These are phyloP conservation scores for Coniella vitis DNA, from an alignment of 2,329 filamentous ascomycete genomes.

Conservation along the genomic window DNA sequence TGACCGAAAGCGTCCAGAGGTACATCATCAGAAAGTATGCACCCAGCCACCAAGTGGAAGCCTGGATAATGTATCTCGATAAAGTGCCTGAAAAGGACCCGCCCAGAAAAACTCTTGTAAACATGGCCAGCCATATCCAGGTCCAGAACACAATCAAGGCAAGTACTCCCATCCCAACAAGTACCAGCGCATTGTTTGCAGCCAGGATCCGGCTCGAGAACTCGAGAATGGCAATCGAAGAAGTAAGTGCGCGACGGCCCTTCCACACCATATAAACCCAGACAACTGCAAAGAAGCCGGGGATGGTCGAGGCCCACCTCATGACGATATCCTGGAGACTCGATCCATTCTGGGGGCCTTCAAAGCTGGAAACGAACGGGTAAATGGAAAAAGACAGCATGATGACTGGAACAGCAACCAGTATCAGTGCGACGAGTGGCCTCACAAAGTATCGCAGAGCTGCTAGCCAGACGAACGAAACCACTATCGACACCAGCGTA, in stretches of 20 bases:
- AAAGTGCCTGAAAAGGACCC: conserved; percentile 66
- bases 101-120: conserved; percentile 89
- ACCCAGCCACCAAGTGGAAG: conserved; percentile 93
- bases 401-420: conserved; percentile 79
- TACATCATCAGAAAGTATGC: conserved; percentile 88
- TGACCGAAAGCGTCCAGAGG: conserved; percentile 85
- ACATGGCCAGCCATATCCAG: conserved; percentile 96
- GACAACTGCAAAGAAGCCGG: conserved; percentile 62
- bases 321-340: conserved; percentile 83
- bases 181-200: conserved; percentile 73
- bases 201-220: conserved; percentile 84
- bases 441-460: conserved; percentile 81
- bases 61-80: conserved; percentile 68
- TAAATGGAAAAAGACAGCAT: conserved; percentile 88
- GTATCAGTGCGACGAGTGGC: conserved; percentile 70
- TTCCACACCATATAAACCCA: conserved; percentile 83
- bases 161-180: conserved; percentile 76
- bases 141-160: conserved; percentile 77
- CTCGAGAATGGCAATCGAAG: conserved; percentile 82
- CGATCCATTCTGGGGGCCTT: conserved; percentile 65
- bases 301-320: conserved; percentile 78
- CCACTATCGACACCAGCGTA: conserved; percentile 80
- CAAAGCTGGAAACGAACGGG: conserved; percentile 82
- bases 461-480: conserved; percentile 86
- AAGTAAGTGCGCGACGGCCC: conserved; percentile 72